Conservation (phyloP, 805 yeast species). For the Yarrowia sp. region DNA sequence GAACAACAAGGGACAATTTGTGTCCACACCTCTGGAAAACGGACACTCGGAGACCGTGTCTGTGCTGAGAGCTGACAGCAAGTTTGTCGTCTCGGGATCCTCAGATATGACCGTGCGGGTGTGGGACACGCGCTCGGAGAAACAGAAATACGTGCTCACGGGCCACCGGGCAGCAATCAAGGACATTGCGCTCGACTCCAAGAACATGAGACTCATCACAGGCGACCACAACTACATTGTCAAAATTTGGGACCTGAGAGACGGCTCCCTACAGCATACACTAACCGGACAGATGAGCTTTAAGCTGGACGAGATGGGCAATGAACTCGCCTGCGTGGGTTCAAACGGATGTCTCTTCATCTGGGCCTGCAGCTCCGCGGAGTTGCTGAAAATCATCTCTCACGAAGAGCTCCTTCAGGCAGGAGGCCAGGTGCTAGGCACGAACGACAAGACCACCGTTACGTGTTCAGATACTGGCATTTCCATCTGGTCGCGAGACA, state of each 20-base stretch:
- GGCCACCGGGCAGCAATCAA: slow-evolving; percentile 13
- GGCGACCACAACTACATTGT: slow-evolving; percentile 9
- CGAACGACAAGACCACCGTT: background rate
- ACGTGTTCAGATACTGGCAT: slow-evolving; percentile 19
- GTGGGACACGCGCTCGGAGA: slow-evolving; percentile 15
- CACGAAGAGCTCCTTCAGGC: slow-evolving; percentile 6
- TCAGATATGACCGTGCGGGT: slow-evolving; percentile 10
- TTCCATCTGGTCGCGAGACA: slow-evolving; percentile 12
- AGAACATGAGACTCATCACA: slow-evolving; percentile 19
- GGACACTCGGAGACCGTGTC: background rate
- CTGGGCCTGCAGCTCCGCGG: slow-evolving; percentile 3
- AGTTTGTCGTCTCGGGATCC: slow-evolving; percentile 16
- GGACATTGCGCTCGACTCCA: slow-evolving; percentile 23
- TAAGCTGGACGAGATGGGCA: slow-evolving; percentile 30
- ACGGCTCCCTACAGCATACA: slow-evolving; percentile 12
- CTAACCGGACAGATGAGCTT: slow-evolving; percentile 14
- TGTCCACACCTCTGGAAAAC: slow-evolving; percentile 5
- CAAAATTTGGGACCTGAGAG: slow-evolving; percentile 27
- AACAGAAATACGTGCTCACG: background rate
- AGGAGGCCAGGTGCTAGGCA: slow-evolving; percentile 6
- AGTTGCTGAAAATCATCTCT: slow-evolving; percentile 15
- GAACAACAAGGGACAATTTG: slow-evolving; percentile 13
- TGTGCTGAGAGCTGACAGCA: slow-evolving; percentile 7
- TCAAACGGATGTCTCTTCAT: slow-evolving; percentile 17
- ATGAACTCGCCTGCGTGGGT: slow-evolving; percentile 16